Evolutionary conservation across 257 asterid genomes (phyloP).

Genomic region (Scutellaria galericulata): DNA sequence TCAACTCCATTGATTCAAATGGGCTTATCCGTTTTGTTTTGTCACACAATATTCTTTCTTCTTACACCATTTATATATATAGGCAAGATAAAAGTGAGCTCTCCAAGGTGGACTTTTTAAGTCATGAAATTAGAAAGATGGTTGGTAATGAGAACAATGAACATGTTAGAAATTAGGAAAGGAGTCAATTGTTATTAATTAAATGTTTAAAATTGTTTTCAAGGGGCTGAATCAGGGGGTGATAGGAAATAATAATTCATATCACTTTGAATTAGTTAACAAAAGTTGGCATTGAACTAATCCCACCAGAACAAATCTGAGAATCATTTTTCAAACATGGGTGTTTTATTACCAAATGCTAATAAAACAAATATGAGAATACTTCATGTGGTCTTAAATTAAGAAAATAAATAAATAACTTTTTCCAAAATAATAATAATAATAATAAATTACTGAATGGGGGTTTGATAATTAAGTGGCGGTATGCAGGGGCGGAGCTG

Average conservation of each 20-base stretch:
- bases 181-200: constrained; percentile 14
- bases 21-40: neutral
- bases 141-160: constrained; percentile 23
- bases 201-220: constrained; percentile 6
- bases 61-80: neutral
- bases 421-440: neutral
- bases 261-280: constrained; percentile 8
- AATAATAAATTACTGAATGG: too few relatives aligned
- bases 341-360: constrained; percentile 10
- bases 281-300: constrained; percentile 28
- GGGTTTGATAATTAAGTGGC: too few relatives aligned
- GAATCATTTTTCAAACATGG: constrained; percentile 15
- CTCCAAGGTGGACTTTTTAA: constrained; percentile 32
- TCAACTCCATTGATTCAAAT: constrained; percentile 31
- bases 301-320: constrained; percentile 32
- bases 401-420: neutral
- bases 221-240: constrained; percentile 30
- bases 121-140: neutral
- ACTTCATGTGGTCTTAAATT: neutral
- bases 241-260: constrained; percentile 16
- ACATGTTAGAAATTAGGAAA: neutral
- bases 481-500: too few relatives aligned
- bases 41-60: neutral
- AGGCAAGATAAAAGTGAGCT: constrained; percentile 25
- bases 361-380: constrained; percentile 30